Base-by-base conservation (phyloP, 805 yeast genomes). In the Monosporozyma aerobia region DNA sequence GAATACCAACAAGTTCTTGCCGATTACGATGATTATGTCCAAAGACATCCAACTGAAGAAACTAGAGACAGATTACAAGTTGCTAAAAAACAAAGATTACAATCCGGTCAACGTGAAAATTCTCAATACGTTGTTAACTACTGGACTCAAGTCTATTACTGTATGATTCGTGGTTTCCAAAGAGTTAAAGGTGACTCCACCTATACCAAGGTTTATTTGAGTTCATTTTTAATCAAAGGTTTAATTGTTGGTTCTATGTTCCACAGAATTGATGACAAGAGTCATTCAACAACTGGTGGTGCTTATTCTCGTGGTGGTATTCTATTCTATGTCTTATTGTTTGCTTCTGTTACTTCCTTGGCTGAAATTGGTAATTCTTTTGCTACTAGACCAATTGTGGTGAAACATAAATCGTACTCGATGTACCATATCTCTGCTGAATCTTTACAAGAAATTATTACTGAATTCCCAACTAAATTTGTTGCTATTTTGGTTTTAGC, bases 341-440 rank as follows among this genome's bases (percentile, higher is more conserved):
- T 77, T 58, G 81, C 79, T 65, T 80, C 83, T 45, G 74, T 82
- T 59, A 76, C 83, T 51, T 76, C 83, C 10, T 67, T 82, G 54
- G 81, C 85, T 59, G 87, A 81, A 68, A 78, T 82, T 54, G 74
- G 82, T 60, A 66, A 77, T 9, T 69, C 82, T 52, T 83, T 80
- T 59, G 78, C 79, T 54, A 78, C 77, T 53, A 79, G 85, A 69
- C 80, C 84, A 30, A 80, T 82, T 59, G 73, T 81, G 53, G 81
- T 79, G 58, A 83, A 82, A 63, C 89, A 83, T 61, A 77, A 78
- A 60, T 75, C 82, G 29, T 82, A 79, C 58, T 79, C 83, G 14
- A 70, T 83, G 69, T 81, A 79, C 63, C 78, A 82, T 55, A 81
- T 82, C 16, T 76, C 87, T 23, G 85, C 85, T 27, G 87, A 82